These are phyloP conservation scores for Xylaria sp. DNA, from an alignment of 2,329 filamentous ascomycete genomes.

Conservation along the genomic window DNA sequence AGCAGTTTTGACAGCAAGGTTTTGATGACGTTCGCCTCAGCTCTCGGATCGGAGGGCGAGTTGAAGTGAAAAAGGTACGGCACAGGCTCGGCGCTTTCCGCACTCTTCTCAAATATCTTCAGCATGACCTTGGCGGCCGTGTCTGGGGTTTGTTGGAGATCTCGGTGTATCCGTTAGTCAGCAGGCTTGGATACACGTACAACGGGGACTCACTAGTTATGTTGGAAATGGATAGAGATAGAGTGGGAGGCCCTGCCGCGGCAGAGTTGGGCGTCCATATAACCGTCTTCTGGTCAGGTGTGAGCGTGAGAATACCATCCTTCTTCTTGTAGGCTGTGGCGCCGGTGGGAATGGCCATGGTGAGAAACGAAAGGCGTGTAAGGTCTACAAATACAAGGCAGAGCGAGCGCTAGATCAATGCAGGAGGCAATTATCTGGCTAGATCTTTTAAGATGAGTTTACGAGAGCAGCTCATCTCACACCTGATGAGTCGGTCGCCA, in stretches of 20 bases:
- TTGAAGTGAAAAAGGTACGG: conserved; percentile 92
- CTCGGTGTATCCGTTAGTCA: conserved; percentile 55
- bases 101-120: conserved; percentile 83
- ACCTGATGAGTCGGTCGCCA: conserved; percentile 10
- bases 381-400: conserved; percentile 11
- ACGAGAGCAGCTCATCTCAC: conserved; percentile 12
- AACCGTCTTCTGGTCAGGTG: conserved; percentile 76
- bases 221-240: conserved; percentile 76
- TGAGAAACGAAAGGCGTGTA: conserved; percentile 14
- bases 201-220: conserved; percentile 76
- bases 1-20: conserved; percentile 83
- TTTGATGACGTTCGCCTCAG: conserved; percentile 86
- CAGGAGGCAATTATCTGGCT: background rate
- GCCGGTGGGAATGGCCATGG: conserved; percentile 70
- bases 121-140: conserved; percentile 91
- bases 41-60: conserved; percentile 75
- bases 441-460: background rate
- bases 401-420: background rate
- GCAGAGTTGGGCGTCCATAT: conserved; percentile 81
- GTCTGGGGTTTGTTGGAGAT: conserved; percentile 94
- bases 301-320: conserved; percentile 83
- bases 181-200: conserved; percentile 17
- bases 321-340: conserved; percentile 92
- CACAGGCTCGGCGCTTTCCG: conserved; percentile 67
- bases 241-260: conserved; percentile 66